These are phyloP conservation scores for Arabidopsis hybrid DNA, from an alignment of 441 rosid genomes.

Conservation along the genomic window DNA sequence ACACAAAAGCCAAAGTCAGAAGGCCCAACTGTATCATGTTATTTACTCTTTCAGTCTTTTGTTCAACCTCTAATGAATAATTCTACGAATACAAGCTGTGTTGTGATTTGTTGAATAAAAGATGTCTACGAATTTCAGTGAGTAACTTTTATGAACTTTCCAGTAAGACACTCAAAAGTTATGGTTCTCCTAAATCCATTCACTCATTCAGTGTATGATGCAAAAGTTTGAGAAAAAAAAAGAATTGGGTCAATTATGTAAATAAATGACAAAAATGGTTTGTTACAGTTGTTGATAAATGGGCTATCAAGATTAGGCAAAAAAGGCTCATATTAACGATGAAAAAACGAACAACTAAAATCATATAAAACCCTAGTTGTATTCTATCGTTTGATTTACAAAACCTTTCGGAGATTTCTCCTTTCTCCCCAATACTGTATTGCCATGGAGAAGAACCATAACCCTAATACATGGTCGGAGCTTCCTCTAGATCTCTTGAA, in stretches of 20 bases:
- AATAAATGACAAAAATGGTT: neutral
- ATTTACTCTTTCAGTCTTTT: too few species aligned
- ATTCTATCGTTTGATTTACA: too few species aligned
- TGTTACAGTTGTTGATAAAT: too few species aligned
- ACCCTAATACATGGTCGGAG: conserved; percentile 2
- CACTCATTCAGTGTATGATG: neutral
- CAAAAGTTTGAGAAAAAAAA: neutral
- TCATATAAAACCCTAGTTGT: too few species aligned
- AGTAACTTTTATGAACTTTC: too few species aligned
- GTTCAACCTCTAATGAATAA: neutral
- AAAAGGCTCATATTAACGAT: too few species aligned
- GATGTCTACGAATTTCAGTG: neutral
- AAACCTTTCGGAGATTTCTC: too few species aligned
- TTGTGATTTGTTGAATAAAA: neutral
- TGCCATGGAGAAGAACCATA: neutral
- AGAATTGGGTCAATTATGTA: too few species aligned
- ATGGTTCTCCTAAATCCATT: too few species aligned
- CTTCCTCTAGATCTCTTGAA: neutral
- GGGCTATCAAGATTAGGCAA: neutral
- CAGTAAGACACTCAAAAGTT: too few species aligned
- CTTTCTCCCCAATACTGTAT: too few species aligned
- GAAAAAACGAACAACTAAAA: neutral
- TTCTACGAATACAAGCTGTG: neutral
- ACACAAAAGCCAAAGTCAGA: neutral
- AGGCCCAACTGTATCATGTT: neutral